phyloP scores from a whole-genome alignment of 2,329 filamentous ascomycete species.

The Aspergillus arachidicola region DNA sequence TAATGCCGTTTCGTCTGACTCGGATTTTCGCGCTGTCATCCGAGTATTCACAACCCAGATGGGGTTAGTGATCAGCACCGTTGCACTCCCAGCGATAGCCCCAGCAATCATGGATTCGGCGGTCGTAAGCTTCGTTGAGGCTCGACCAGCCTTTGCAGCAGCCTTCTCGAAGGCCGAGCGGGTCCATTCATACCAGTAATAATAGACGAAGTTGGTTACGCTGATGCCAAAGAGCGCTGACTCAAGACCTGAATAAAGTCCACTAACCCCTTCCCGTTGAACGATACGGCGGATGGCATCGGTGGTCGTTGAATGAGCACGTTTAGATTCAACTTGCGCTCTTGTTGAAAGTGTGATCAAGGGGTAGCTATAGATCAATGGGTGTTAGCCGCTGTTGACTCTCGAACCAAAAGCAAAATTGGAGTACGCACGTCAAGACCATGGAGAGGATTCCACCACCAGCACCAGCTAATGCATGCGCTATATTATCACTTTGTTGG shows the following conservation, averaged over 20 bases:
- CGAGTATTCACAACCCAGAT: constrained; percentile 99
- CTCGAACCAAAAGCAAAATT: constrained; percentile 5
- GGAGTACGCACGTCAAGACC: constrained; percentile 74
- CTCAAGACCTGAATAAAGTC: constrained; percentile 90
- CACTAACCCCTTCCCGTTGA: constrained; percentile 83
- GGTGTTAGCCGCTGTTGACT: constrained; percentile 6
- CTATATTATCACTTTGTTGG: constrained; percentile 94
- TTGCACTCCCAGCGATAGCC: constrained; percentile 89
- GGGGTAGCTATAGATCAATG: constrained; percentile 69
- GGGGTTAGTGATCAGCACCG: constrained; percentile 93
- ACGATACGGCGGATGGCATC: constrained; percentile 84
- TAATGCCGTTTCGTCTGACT: constrained; percentile 46
- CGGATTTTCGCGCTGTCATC: constrained; percentile 87
- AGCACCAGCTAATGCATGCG: constrained; percentile 88
- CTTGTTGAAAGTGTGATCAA: constrained; percentile 96
- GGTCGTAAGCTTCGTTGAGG: constrained; percentile 81
- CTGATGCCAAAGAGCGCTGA: constrained; percentile 96
- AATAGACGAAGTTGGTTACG: constrained; percentile 99
- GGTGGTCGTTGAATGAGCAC: constrained; percentile 81
- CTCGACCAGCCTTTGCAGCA: constrained; percentile 70
- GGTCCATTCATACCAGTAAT: constrained; percentile 99
- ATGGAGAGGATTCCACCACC: constrained; percentile 95
- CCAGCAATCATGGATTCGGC: constrained; percentile 94
- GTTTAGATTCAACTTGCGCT: constrained; percentile 95
- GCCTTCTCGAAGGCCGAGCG: constrained; percentile 79